These are phyloP conservation scores for Schwanniomyces occidentalis DNA, from an alignment of 805 yeast genomes.

Conservation along the genomic window DNA sequence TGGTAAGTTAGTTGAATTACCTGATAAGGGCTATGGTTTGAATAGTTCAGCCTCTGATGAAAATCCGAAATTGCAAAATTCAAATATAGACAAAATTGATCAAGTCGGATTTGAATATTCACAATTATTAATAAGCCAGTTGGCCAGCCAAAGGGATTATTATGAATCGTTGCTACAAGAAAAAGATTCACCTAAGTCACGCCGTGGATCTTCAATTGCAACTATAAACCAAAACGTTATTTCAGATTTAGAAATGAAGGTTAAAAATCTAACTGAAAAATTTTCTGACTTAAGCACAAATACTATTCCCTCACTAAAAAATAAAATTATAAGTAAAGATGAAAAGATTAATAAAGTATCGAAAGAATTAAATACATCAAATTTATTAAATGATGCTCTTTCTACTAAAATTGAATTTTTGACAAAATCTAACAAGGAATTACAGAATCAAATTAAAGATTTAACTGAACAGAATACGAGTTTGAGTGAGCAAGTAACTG, in stretches of 20 bases:
- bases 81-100: constrained; percentile 42
- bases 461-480: constrained; percentile 46
- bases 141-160: constrained; percentile 83
- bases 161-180: constrained; percentile 54
- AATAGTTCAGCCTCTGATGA: constrained; percentile 2
- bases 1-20: constrained; percentile 84
- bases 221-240: constrained; percentile 4
- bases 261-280: constrained; percentile 27
- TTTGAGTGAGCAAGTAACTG: constrained; percentile 63
- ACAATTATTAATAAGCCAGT: constrained; percentile 71
- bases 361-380: constrained; percentile 32
- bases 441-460: constrained; percentile 20
- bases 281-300: constrained; percentile 24
- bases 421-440: constrained; percentile 24
- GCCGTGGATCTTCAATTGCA: constrained; percentile 19
- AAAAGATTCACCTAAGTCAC: constrained; percentile 16
- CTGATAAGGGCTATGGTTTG: constrained; percentile 27
- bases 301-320: constrained; percentile 33
- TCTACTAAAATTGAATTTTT: constrained; percentile 38
- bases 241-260: constrained; percentile 25
- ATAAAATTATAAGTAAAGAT: constrained; percentile 30
- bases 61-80: constrained; percentile 11
- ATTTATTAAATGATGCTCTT: constrained; percentile 39
- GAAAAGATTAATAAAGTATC: constrained; percentile 27
- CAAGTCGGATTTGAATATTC: constrained; percentile 77